Evolutionary conservation across 1,284 basidiomycete genomes (phyloP).

Genomic region (Ustilago lituana): DNA sequence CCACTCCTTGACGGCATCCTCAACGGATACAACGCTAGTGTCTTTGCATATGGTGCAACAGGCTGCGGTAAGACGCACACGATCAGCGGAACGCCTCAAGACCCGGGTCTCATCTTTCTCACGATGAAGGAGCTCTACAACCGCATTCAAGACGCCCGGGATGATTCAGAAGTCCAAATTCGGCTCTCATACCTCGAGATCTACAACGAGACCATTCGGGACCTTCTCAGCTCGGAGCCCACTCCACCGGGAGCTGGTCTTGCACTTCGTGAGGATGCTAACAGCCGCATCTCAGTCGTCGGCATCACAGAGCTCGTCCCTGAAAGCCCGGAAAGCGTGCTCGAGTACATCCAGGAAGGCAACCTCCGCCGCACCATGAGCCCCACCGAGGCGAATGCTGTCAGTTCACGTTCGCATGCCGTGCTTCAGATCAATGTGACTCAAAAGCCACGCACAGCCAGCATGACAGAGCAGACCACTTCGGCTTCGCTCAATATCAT

Average conservation of each 20-base stretch:
- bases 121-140: slow-evolving; percentile 66
- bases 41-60: slow-evolving; percentile 67
- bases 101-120: slow-evolving; percentile 66
- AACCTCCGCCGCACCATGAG: slow-evolving; percentile 65
- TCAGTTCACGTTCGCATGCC: slow-evolving; percentile 64
- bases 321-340: slow-evolving; percentile 60
- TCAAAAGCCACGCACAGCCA: slow-evolving; percentile 63
- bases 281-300: slow-evolving; percentile 65
- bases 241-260: slow-evolving; percentile 63
- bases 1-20: slow-evolving; percentile 63
- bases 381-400: slow-evolving; percentile 66
- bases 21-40: slow-evolving; percentile 66
- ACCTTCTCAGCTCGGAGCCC: slow-evolving; percentile 60
- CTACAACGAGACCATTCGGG: slow-evolving; percentile 67
- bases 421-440: slow-evolving; percentile 67
- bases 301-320: slow-evolving; percentile 66
- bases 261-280: slow-evolving; percentile 61
- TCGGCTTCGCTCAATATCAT: slow-evolving; percentile 67
- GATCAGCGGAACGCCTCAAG: slow-evolving; percentile 61
- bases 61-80: slow-evolving; percentile 68
- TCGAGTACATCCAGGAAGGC: slow-evolving; percentile 65
- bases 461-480: slow-evolving; percentile 59
- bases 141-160: slow-evolving; percentile 56
- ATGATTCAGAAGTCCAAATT: slow-evolving; percentile 62
- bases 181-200: slow-evolving; percentile 66